Conservation (phyloP, 2,329 filamentous ascomycete genomes). For the Fusarium oxysporum region DNA sequence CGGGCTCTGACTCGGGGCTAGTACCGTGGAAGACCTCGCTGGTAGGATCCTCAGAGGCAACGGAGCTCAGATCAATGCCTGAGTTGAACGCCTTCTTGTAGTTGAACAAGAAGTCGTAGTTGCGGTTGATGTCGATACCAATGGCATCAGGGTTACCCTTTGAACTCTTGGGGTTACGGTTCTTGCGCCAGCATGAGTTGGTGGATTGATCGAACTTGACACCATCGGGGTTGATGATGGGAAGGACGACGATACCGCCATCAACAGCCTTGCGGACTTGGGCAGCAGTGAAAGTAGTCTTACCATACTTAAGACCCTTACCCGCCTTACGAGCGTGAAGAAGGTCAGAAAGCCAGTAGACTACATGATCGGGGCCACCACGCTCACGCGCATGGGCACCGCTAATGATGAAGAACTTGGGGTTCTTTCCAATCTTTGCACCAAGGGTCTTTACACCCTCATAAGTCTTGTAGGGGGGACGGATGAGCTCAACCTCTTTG, state of each 20-base stretch:
- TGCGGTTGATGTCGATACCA: constrained; percentile 67
- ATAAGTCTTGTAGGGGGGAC: constrained; percentile 57
- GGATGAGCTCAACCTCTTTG: constrained; percentile 53
- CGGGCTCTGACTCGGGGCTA: constrained; percentile 65
- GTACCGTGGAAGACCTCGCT: constrained; percentile 64
- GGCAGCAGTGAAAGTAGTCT: constrained; percentile 61
- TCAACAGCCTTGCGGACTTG: constrained; percentile 64
- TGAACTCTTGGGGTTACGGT: constrained; percentile 60
- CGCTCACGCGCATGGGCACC: constrained; percentile 69
- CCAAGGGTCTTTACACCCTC: constrained; percentile 55
- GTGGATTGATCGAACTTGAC: constrained; percentile 63
- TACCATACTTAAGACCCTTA: constrained; percentile 63
- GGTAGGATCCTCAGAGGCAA: constrained; percentile 53
- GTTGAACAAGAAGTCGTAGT: constrained; percentile 70
- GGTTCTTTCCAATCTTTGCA: constrained; percentile 57
- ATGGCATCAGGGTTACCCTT: constrained; percentile 48
- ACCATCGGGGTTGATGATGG: constrained; percentile 66
- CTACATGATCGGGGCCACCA: constrained; percentile 65
- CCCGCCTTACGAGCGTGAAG: constrained; percentile 63
- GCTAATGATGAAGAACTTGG: constrained; percentile 64
- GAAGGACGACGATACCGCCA: constrained; percentile 65
- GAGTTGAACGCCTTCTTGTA: constrained; percentile 57
- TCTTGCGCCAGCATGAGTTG: constrained; percentile 67
- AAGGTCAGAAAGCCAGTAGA: constrained; percentile 69
- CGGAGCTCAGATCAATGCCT: constrained; percentile 51